phyloP scores from a whole-genome alignment of 2,329 filamentous ascomycete genomes.

The Phialophora macrospora region DNA sequence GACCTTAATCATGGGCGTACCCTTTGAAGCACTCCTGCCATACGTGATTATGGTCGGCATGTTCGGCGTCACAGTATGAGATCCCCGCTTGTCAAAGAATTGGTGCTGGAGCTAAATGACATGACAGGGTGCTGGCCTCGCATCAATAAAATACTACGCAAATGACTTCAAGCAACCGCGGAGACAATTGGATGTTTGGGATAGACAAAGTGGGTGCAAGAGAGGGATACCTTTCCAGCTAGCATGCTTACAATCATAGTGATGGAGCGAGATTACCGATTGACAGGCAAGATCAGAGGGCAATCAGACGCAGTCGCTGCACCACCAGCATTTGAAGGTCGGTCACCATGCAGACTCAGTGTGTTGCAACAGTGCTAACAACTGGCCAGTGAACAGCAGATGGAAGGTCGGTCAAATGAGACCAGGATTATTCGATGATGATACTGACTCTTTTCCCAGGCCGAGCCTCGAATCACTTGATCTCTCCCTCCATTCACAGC shows the following conservation, averaged over 20 bases:
- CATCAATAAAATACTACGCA: conserved; percentile 62
- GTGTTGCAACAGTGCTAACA: conserved; percentile 27
- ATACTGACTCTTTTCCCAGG: conserved; percentile 26
- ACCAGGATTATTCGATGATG: background rate
- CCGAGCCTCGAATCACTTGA: conserved; percentile 39
- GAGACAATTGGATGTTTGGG: conserved; percentile 67
- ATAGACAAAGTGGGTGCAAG: conserved; percentile 64
- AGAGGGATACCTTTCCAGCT: background rate
- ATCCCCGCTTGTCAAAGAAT: conserved; percentile 9
- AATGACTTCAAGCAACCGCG: conserved; percentile 67
- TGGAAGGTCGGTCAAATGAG: conserved; percentile 60
- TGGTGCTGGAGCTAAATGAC: conserved; percentile 23
- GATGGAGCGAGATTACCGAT: conserved; percentile 68
- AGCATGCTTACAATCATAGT: conserved; percentile 51
- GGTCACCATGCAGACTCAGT: conserved; percentile 1
- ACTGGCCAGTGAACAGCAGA: conserved; percentile 61
- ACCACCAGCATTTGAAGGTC: conserved; percentile 63
- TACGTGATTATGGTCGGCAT: conserved; percentile 65
- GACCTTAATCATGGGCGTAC: conserved; percentile 62
- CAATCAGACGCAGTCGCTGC: conserved; percentile 65
- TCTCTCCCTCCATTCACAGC: background rate
- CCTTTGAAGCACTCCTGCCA: conserved; percentile 68
- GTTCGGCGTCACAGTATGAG: conserved; percentile 52
- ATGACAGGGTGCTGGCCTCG: conserved; percentile 58
- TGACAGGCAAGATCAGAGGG: conserved; percentile 65